Base-by-base conservation (phyloP, 176 grass and related monocot genomes). In the Raddia guianensis region DNA sequence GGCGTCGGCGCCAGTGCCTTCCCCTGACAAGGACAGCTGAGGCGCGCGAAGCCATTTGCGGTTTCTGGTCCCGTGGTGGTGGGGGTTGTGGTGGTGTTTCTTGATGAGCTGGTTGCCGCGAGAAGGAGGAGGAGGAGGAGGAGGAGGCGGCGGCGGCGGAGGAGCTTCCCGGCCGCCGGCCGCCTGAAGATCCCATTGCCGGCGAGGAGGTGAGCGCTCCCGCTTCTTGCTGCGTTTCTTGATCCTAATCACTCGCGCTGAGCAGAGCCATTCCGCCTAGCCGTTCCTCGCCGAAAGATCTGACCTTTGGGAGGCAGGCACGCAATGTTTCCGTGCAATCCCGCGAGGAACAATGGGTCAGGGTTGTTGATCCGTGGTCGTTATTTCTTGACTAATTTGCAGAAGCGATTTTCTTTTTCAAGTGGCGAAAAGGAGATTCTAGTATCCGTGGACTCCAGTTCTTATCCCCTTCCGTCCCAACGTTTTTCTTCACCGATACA, bases 61-160 rank as follows among this genome's bases (percentile, higher is more conserved):
- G 43, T 57, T 60, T 80, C 61, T 74, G 69, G 80, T 86, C 77
- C 76, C 63, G 15, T 8, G 43, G 68, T 62, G 45, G 55, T 16
- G 44, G 15, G 15, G n/a, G 6, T 63, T 63, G 21, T 63, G 62
- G 15, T 70, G 71, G 12, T 4, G 61, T 27, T 40, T 83, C 53
- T 75, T 75, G 69, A 90, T 90, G 87, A 79, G 74, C 65, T 87
- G 68, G 54, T 56, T 33, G 59, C 70, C 50, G 46, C 33, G 21
- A 54, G 35, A 32, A 43, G 45, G 57, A 33, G 35, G 42, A 43
- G 45, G 57, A 33, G 52, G 61, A 13, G 45, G 42, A 27, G 27
- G 27, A 0, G 27, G 27, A 0, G 27, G 27, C 27, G 27, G 27
- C 0, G 49, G 8, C 7, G 54, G 53, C 45, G 63, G 65, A 37